These are phyloP conservation scores for Candida insectorum DNA, from an alignment of 805 yeast species.

Conservation along the genomic window DNA sequence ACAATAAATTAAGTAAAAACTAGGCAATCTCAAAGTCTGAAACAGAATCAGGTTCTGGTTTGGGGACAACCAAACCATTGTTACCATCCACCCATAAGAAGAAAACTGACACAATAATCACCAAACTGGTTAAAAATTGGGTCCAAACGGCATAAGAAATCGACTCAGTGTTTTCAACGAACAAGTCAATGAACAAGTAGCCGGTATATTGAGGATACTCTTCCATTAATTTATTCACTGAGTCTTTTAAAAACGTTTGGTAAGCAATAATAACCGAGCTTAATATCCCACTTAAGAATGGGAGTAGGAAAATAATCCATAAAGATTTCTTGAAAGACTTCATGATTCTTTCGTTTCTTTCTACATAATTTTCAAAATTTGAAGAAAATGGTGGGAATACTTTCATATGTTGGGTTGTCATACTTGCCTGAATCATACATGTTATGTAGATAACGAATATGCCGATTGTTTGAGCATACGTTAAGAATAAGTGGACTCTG, in stretches of 20 bases:
- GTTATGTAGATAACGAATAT: conserved; percentile 4
- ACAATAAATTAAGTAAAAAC: neutral
- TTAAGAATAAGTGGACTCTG: too few species aligned
- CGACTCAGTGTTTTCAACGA: conserved; percentile 1
- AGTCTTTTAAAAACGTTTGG: too few species aligned
- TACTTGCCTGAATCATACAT: conserved; percentile 14
- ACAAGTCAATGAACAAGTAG: neutral
- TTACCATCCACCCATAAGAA: conserved; percentile 27
- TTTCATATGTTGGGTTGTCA: conserved; percentile 24
- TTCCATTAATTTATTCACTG: too few species aligned
- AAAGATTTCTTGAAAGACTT: conserved; percentile 25
- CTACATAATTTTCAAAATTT: conserved; percentile 13
- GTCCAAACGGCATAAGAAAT: conserved; percentile 12
- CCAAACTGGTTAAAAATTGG: conserved; percentile 9
- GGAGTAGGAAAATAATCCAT: conserved; percentile 22
- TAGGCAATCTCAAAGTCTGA: neutral
- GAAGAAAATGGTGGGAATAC: conserved; percentile 25
- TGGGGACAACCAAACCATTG: too few species aligned
- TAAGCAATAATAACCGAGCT: neutral
- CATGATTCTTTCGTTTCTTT: conserved; percentile 15
- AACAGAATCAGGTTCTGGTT: too few species aligned
- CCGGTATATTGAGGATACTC: neutral
- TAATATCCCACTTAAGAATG: conserved; percentile 11
- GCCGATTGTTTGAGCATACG: too few species aligned
- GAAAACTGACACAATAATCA: conserved; percentile 16